These are phyloP conservation scores for Nothophoma quercina DNA, from an alignment of 2,329 filamentous ascomycete genomes.

Conservation along the genomic window DNA sequence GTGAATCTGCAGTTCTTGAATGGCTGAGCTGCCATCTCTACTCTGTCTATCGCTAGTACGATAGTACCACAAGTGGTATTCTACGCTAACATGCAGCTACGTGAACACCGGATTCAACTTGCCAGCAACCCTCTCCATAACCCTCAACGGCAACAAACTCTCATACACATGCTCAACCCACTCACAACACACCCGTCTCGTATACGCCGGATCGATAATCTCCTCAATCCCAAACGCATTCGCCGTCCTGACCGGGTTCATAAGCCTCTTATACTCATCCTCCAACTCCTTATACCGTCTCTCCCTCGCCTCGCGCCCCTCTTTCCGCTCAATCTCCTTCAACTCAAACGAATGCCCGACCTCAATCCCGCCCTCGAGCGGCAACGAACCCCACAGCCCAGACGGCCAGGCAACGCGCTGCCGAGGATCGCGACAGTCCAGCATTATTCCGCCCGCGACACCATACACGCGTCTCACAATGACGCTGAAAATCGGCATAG, in stretches of 20 bases:
- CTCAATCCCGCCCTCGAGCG: constrained; percentile 70
- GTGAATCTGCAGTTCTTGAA: too few relatives aligned
- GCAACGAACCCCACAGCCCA: constrained; percentile 68
- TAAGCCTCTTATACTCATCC: constrained; percentile 66
- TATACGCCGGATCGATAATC: constrained; percentile 69
- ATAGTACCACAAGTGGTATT: too few relatives aligned
- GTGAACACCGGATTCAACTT: constrained; percentile 47
- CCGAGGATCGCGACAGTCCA: constrained; percentile 67
- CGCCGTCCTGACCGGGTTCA: constrained; percentile 71
- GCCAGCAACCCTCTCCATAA: constrained; percentile 53
- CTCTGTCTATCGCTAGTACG: too few relatives aligned
- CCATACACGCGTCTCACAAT: constrained; percentile 68
- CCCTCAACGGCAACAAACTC: constrained; percentile 58
- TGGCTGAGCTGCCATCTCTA: too few relatives aligned
- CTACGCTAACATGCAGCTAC: background rate
- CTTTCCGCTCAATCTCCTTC: constrained; percentile 60
- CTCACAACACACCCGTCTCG: constrained; percentile 61
- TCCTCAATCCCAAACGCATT: constrained; percentile 71
- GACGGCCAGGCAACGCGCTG: constrained; percentile 70
- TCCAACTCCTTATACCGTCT: constrained; percentile 65
- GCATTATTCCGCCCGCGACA: constrained; percentile 70
- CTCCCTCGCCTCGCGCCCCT: constrained; percentile 57
- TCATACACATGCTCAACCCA: constrained; percentile 66
- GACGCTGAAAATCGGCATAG: constrained; percentile 69
- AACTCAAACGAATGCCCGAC: constrained; percentile 69